Conservation (phyloP, 306 rosid species). For the Sechiopsis laciniata region DNA sequence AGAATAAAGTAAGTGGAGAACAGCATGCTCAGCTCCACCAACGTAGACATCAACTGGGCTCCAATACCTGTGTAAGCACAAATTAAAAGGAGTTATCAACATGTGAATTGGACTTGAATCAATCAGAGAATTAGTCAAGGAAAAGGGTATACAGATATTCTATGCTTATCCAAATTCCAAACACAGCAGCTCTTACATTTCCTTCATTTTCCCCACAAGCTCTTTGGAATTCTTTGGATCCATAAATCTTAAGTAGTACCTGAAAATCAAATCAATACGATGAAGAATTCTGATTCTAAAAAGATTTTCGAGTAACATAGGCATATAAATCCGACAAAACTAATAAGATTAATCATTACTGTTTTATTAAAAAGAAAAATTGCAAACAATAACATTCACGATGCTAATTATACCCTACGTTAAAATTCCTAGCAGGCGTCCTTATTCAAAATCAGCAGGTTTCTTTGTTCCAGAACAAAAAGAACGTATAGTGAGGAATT, state of each 20-base stretch:
- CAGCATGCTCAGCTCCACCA: slow-evolving; percentile 99
- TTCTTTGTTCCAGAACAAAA: slow-evolving; percentile 13
- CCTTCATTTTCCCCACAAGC: slow-evolving; percentile 68
- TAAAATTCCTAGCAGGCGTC: neutral
- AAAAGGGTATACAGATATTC: slow-evolving; percentile 18
- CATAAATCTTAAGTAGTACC: slow-evolving; percentile 98
- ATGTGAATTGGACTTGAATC: neutral
- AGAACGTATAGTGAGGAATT: neutral
- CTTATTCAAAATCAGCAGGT: neutral
- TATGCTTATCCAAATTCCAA: slow-evolving; percentile 4
- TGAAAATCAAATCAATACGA: slow-evolving; percentile 28
- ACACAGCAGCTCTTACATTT: slow-evolving; percentile 43
- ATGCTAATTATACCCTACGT: neutral
- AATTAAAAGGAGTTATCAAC: neutral
- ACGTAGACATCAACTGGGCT: slow-evolving; percentile 93
- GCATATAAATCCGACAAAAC: neutral
- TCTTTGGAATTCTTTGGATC: slow-evolving; percentile 76
- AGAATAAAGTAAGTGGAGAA: slow-evolving; percentile 93
- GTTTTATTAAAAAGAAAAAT: neutral
- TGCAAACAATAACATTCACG: neutral
- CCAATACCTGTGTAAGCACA: slow-evolving; percentile 62
- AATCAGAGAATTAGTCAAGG: neutral
- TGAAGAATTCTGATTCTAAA: neutral
- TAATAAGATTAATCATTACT: neutral
- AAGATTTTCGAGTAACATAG: neutral